A percentile compares a stretch with the other conserved stretches of the same genome.
Evolutionary conservation across 2,329 filamentous ascomycete species (phyloP).

Genomic region (Calonectria henricotiae): DNA sequence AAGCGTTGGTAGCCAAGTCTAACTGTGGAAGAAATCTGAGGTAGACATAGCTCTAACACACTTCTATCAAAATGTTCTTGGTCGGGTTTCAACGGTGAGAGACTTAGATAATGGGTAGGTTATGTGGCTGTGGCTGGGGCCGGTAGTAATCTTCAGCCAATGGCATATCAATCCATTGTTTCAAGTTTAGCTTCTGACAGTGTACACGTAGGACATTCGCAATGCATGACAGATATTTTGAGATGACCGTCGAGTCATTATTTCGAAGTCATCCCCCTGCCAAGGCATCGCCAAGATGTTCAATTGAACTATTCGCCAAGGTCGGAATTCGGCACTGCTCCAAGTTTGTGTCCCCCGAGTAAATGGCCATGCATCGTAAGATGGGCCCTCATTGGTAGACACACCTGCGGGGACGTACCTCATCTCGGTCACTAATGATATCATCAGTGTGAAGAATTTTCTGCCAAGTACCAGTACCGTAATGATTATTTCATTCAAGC

Average conservation of each 20-base stretch:
- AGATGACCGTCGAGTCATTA: neutral
- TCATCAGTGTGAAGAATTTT: no score
- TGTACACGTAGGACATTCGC: conserved; percentile 12
- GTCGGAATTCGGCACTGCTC: neutral
- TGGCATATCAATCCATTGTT: neutral
- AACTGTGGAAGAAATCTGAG: neutral
- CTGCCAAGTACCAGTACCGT: no score
- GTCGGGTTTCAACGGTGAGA: neutral
- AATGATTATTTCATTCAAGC: no score
- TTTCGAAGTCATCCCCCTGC: neutral
- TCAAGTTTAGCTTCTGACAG: neutral
- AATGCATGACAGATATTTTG: neutral
- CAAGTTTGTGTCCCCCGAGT: no score
- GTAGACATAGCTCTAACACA: neutral
- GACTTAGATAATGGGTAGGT: neutral
- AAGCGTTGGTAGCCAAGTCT: neutral
- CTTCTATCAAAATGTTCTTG: neutral
- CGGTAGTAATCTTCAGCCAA: neutral
- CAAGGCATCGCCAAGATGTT: neutral
- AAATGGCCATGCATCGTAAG: no score
- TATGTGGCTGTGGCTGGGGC: neutral
- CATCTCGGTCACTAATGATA: no score
- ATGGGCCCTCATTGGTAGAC: no score
- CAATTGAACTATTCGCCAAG: neutral
- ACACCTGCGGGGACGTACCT: no score